A percentile compares a stretch with the other conserved stretches of the same genome.
These are phyloP conservation scores for Inonotus hispidus DNA, from an alignment of 1,284 basidiomycete genomes.

Conservation along the genomic window DNA sequence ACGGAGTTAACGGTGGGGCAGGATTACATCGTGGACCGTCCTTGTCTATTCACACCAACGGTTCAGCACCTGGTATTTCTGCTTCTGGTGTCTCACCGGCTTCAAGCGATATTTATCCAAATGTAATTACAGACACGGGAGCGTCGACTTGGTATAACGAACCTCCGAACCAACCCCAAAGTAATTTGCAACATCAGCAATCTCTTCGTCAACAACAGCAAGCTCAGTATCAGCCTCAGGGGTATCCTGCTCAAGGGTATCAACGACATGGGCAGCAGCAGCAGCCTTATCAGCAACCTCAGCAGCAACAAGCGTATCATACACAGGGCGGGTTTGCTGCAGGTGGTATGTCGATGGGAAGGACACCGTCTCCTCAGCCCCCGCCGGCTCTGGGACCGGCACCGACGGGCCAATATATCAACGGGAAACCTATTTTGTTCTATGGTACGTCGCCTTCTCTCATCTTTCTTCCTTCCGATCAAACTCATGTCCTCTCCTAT, in stretches of 20 bases:
- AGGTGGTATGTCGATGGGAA: not conserved
- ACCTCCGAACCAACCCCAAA: not conserved
- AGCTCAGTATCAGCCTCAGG: too few species aligned
- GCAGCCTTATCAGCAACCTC: not conserved
- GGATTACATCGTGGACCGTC: constrained; percentile 17
- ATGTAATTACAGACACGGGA: not conserved
- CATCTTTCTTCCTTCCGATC: constrained; percentile 3
- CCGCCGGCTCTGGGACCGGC: constrained; percentile 28
- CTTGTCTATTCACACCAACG: not conserved
- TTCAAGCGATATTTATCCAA: not conserved
- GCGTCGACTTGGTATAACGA: constrained; percentile 8
- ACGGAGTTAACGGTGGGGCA: constrained; percentile 21
- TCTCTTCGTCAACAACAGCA: not conserved
- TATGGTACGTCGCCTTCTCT: constrained; percentile 52
- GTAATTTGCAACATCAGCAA: not conserved
- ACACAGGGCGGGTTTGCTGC: not conserved
- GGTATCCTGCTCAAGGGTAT: too few species aligned
- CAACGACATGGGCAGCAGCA: too few species aligned
- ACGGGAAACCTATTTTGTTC: constrained; percentile 75
- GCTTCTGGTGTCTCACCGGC: too few species aligned
- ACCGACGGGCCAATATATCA: constrained; percentile 66
- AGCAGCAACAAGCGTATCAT: not conserved
- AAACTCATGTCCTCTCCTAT: not conserved
- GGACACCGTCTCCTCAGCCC: constrained; percentile 13
- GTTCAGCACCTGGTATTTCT: not conserved